These are phyloP conservation scores for Epichloe sp. DNA, from an alignment of 2,329 filamentous ascomycete species.

Conservation along the genomic window DNA sequence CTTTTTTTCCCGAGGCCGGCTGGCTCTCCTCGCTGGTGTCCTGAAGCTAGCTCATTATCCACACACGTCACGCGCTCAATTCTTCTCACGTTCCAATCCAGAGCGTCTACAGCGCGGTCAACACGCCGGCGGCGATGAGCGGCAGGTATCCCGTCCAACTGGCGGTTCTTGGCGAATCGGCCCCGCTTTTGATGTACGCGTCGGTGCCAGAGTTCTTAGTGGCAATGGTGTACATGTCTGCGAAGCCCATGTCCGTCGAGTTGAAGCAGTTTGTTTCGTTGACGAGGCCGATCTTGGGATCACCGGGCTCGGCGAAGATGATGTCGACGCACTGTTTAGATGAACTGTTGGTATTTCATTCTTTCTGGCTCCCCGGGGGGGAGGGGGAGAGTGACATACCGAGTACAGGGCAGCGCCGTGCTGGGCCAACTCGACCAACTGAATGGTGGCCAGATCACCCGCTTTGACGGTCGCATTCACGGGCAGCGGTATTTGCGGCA, in stretches of 20 bases:
- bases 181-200: conserved; percentile 17
- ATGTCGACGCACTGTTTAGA: conserved; percentile 74
- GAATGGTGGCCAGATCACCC: conserved; percentile 85
- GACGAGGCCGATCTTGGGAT: conserved; percentile 53
- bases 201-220: conserved; percentile 28
- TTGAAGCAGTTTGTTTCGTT: conserved; percentile 84
- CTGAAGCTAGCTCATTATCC: conserved; percentile 1
- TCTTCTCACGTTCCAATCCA: neutral
- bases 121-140: conserved; percentile 24
- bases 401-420: conserved; percentile 77
- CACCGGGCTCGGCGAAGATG: conserved; percentile 68
- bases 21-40: neutral
- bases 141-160: conserved; percentile 29
- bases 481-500: conserved; percentile 81
- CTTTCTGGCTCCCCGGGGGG: neutral
- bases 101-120: conserved; percentile 22
- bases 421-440: conserved; percentile 69
- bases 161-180: conserved; percentile 10
- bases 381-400: conserved; percentile 36
- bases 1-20: neutral
- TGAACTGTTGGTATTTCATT: neutral
- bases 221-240: conserved; percentile 60
- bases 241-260: conserved; percentile 62
- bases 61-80: neutral
- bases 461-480: conserved; percentile 53